Conservation (phyloP, 2,329 filamentous ascomycete genomes). For the Paraphoma sp. region DNA sequence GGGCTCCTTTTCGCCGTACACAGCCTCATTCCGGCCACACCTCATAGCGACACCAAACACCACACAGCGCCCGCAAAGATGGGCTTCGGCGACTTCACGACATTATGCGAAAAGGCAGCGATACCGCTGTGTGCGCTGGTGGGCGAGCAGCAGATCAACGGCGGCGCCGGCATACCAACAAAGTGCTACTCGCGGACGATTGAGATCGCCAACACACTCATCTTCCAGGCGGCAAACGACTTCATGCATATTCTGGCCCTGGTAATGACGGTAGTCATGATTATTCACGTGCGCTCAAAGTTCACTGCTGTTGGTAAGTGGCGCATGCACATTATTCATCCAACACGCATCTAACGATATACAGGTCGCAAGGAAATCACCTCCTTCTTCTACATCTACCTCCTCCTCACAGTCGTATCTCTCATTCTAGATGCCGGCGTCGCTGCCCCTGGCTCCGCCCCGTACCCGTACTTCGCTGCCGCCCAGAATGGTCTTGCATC, state of each 20-base stretch:
- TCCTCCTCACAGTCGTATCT: constrained; percentile 86
- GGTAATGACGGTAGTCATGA: constrained; percentile 95
- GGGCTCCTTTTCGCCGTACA: constrained; percentile 6
- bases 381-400: constrained; percentile 96
- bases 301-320: constrained; percentile 93
- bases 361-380: constrained; percentile 74
- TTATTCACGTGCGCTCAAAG: constrained; percentile 94
- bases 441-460: constrained; percentile 77
- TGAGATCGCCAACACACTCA: constrained; percentile 96
- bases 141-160: constrained; percentile 73
- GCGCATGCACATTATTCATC: constrained; percentile 59
- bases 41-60: constrained; percentile 5
- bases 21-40: constrained; percentile 14
- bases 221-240: constrained; percentile 90
- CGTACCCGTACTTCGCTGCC: constrained; percentile 91
- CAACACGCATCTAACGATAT: constrained; percentile 39
- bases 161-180: constrained; percentile 79
- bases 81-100: constrained; percentile 89
- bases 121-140: constrained; percentile 88
- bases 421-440: constrained; percentile 93
- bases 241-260: constrained; percentile 92
- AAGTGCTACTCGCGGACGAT: constrained; percentile 94
- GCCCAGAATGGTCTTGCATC: constrained; percentile 85
- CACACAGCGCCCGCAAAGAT: constrained; percentile 53
- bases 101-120: constrained; percentile 83